Percentiles rank a stretch among this genome's conserved stretches.
These are phyloP conservation scores for Musa balbisiana DNA, from an alignment of 202 grass and related monocot genomes.

Conservation along the genomic window DNA sequence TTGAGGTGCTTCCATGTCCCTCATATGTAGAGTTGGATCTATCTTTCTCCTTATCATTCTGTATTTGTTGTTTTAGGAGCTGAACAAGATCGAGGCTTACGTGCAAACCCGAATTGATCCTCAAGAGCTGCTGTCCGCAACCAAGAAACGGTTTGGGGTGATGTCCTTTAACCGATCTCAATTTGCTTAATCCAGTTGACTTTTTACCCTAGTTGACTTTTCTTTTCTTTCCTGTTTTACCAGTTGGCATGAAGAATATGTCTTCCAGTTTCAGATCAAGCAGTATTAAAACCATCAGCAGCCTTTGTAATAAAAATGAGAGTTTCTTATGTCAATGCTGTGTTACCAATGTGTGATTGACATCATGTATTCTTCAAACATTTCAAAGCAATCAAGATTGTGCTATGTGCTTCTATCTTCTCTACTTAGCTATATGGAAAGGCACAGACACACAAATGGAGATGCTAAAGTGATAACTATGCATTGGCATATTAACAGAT, in stretches of 20 bases:
- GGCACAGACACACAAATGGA: too few relatives aligned
- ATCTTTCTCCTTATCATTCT: too few relatives aligned
- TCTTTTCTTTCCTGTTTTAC: neutral
- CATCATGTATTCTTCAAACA: too few relatives aligned
- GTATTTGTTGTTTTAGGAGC: conserved; percentile 34
- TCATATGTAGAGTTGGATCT: too few relatives aligned
- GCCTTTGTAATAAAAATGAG: neutral
- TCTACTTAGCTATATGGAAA: too few relatives aligned
- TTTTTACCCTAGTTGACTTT: neutral
- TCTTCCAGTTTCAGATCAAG: too few relatives aligned
- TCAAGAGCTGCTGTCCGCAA: conserved; percentile 34
- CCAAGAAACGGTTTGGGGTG: conserved; percentile 51
- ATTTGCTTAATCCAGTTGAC: neutral
- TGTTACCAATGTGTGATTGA: too few relatives aligned
- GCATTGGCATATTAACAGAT: too few relatives aligned
- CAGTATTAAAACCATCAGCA: neutral
- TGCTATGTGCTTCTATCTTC: too few relatives aligned
- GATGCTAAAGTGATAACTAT: too few relatives aligned
- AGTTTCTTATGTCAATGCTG: too few relatives aligned
- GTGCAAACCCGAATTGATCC: conserved; percentile 42
- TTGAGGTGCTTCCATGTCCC: conserved; percentile 34
- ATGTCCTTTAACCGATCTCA: conserved; percentile 7
- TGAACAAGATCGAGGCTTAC: conserved; percentile 70
- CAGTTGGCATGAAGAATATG: conserved; percentile 9
- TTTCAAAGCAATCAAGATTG: too few relatives aligned